Evolutionary conservation across 176 grass and related monocot species (phyloP).

Genomic region (Oryza meridionalis): DNA sequence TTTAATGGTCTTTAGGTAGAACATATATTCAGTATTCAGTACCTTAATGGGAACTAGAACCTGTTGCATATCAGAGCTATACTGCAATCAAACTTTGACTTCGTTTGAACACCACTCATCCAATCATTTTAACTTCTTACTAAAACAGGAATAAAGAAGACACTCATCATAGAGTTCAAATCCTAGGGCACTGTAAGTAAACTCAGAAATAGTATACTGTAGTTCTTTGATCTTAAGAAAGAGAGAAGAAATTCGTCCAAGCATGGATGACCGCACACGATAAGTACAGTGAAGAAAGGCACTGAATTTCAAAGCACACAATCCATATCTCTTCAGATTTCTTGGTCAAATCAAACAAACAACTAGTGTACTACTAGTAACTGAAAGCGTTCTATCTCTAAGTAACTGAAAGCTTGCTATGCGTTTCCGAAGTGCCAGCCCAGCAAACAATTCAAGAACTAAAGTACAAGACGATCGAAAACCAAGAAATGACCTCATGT

Average conservation of each 20-base stretch:
- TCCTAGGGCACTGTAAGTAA: no score
- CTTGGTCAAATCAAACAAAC: slow-evolving; percentile 44
- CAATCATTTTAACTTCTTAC: no score
- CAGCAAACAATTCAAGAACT: slow-evolving; percentile 27
- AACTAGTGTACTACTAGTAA: slow-evolving; percentile 20
- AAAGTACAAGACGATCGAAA: slow-evolving; percentile 43
- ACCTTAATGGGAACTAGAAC: no score
- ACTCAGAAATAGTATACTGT: no score
- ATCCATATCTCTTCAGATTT: neutral
- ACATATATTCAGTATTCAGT: no score
- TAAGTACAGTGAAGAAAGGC: neutral
- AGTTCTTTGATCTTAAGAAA: neutral
- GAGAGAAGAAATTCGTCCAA: neutral
- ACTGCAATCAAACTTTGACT: no score
- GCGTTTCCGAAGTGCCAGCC: slow-evolving; percentile 34
- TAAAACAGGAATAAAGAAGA: no score
- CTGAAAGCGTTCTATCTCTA: slow-evolving; percentile 36
- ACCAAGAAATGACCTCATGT: neutral
- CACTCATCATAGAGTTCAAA: no score
- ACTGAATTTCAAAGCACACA: neutral
- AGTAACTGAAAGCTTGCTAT: slow-evolving; percentile 24
- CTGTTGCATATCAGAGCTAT: no score
- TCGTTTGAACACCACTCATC: no score
- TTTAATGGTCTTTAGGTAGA: no score
- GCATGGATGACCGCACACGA: neutral